These are phyloP conservation scores for Beta lomatogona DNA, from an alignment of 179 eudicot genomes.

Conservation along the genomic window DNA sequence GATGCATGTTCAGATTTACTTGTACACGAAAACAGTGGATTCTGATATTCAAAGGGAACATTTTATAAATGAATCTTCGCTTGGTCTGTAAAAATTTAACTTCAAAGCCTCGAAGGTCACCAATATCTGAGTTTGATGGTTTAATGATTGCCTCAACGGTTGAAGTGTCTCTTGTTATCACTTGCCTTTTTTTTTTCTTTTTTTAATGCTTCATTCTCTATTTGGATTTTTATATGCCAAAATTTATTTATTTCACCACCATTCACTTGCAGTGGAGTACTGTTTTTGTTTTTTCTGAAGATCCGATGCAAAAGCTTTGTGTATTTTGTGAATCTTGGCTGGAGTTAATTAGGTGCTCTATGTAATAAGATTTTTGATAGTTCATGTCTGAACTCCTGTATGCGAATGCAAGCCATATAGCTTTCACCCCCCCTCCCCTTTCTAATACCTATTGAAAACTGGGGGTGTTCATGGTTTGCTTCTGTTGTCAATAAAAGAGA, in stretches of 20 bases:
- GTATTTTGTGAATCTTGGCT: background rate
- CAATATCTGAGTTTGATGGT: background rate
- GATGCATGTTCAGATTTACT: background rate
- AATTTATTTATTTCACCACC: background rate
- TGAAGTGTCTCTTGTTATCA: background rate
- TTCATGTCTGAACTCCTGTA: background rate
- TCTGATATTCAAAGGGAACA: background rate
- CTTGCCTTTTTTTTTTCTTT: background rate
- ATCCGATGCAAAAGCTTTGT: background rate
- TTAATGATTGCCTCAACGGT: background rate
- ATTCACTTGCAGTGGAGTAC: background rate
- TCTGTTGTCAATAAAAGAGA: conserved; percentile 3
- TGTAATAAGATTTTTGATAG: background rate
- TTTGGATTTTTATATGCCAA: background rate
- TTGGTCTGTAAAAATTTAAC: background rate
- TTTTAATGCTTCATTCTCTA: background rate
- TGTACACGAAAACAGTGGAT: background rate
- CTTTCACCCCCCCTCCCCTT: background rate
- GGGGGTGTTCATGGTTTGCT: background rate
- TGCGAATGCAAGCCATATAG: background rate
- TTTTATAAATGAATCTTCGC: background rate
- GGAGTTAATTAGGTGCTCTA: background rate
- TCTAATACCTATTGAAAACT: background rate
- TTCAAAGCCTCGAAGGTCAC: background rate
- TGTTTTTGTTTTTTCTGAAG: background rate